phyloP scores from a whole-genome alignment of 169 alveolate species.

The Plasmodium yoelii region DNA sequence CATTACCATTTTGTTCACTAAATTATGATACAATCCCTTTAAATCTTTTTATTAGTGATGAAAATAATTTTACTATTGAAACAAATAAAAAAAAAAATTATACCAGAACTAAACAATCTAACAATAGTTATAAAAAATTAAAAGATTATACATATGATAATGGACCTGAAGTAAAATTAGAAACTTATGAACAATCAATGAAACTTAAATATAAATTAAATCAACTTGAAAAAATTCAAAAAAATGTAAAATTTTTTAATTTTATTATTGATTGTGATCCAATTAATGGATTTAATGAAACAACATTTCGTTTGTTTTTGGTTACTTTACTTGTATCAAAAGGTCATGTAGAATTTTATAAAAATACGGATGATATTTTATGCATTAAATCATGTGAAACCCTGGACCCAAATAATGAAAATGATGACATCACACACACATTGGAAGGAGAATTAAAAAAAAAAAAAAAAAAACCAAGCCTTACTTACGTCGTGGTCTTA shows the following conservation, averaged over 20 bases:
- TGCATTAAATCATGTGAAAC: constrained; percentile 29
- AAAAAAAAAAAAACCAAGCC: constrained; percentile 51
- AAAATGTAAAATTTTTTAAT: constrained; percentile 76
- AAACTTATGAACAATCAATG: constrained; percentile 69
- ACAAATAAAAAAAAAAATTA: constrained; percentile 22
- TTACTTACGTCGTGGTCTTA: constrained; percentile 70
- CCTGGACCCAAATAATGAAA: background rate
- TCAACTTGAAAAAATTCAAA: constrained; percentile 28
- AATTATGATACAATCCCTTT: constrained; percentile 60
- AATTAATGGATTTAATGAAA: constrained; percentile 81
- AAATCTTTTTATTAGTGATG: constrained; percentile 13
- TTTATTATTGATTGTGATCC: constrained; percentile 83
- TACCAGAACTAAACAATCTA: constrained; percentile 11
- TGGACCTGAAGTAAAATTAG: constrained; percentile 58
- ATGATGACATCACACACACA: background rate
- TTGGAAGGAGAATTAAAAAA: background rate
- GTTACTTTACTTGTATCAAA: constrained; percentile 80
- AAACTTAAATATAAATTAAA: constrained; percentile 46
- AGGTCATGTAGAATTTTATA: constrained; percentile 78
- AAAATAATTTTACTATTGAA: constrained; percentile 10
- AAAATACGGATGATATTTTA: constrained; percentile 29
- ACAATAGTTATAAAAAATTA: constrained; percentile 32
- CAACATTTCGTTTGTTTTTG: constrained; percentile 81
- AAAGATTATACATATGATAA: constrained; percentile 29
- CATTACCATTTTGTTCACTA: constrained; percentile 31